phyloP scores from a whole-genome alignment of 2,329 filamentous ascomycete genomes.

The Paecilomyces fulvus region DNA sequence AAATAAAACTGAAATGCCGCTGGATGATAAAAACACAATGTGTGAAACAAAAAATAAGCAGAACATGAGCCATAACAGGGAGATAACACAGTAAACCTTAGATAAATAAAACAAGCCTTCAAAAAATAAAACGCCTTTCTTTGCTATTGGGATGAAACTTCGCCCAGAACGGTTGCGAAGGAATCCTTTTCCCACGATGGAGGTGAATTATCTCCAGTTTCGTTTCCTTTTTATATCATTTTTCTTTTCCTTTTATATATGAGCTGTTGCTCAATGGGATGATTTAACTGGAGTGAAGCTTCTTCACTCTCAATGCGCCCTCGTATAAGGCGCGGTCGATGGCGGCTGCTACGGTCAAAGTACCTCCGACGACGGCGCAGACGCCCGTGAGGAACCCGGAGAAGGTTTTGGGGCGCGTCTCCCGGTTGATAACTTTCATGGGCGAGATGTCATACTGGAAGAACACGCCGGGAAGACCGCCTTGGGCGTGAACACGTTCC shows the following conservation, averaged over 20 bases:
- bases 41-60: not conserved
- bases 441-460: constrained; percentile 99
- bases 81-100: not conserved
- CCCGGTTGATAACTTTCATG: constrained; percentile 98
- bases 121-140: not conserved
- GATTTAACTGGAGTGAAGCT: constrained; percentile 59
- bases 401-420: constrained; percentile 81
- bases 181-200: not conserved
- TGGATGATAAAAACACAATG: not conserved
- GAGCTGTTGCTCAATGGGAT: not conserved
- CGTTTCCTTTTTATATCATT: not conserved
- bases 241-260: not conserved
- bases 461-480: constrained; percentile 94
- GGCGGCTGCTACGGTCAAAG: constrained; percentile 88
- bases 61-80: not conserved
- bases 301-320: constrained; percentile 74
- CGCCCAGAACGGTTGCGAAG: not conserved
- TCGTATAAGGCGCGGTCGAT: constrained; percentile 89
- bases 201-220: not conserved
- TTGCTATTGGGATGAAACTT: not conserved
- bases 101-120: not conserved
- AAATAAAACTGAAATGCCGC: not conserved
- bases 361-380: constrained; percentile 90
- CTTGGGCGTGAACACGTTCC: constrained; percentile 79
- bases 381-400: constrained; percentile 87